These are phyloP conservation scores for Euphorbia corollata DNA, from an alignment of 441 rosid species.

Conservation along the genomic window DNA sequence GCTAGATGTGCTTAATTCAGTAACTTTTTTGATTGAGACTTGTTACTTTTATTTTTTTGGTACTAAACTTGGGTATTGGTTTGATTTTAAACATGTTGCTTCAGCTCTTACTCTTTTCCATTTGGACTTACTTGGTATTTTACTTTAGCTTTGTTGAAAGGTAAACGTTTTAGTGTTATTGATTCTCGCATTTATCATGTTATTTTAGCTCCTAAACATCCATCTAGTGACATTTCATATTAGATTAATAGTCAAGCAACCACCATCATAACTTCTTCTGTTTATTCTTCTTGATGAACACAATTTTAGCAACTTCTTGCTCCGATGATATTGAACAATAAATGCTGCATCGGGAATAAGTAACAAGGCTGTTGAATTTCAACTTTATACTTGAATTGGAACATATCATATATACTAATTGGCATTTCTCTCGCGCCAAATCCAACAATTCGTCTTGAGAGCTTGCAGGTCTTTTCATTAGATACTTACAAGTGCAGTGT, in stretches of 20 bases:
- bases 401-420: neutral
- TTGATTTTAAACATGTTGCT: neutral
- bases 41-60: neutral
- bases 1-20: neutral
- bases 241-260: too few relatives aligned
- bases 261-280: too few relatives aligned
- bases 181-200: too few relatives aligned
- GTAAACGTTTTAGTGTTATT: neutral
- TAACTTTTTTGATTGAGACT: neutral
- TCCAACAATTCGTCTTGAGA: conserved; percentile 17
- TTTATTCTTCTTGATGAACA: too few relatives aligned
- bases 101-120: neutral
- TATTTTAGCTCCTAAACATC: too few relatives aligned
- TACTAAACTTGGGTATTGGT: neutral
- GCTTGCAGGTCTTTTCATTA: conserved; percentile 47
- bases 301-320: neutral
- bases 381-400: neutral
- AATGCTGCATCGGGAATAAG: neutral
- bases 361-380: neutral
- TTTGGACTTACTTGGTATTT: neutral
- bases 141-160: neutral
- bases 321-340: neutral
- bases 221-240: too few relatives aligned
- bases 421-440: conserved; percentile 11
- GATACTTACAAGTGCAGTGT: conserved; percentile 39